A percentile compares a stretch with the other conserved stretches of the same genome.
phyloP scores from a whole-genome alignment of 495 filamentous ascomycete genomes.

The Cercophora scortea region DNA sequence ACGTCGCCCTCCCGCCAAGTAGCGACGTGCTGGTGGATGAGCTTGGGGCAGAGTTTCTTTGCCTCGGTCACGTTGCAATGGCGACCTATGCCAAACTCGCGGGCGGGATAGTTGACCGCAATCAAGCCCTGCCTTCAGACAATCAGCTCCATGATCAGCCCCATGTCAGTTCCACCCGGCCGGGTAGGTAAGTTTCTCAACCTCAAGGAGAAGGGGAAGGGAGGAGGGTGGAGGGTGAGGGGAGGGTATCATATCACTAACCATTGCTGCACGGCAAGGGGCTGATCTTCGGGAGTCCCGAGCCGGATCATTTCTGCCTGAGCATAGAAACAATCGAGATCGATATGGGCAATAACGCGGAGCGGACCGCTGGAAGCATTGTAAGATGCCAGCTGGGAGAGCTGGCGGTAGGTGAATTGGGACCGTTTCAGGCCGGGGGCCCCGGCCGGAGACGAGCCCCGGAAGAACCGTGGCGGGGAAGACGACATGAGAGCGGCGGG shows the following conservation, averaged over 20 bases:
- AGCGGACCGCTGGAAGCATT: slow-evolving; percentile 62
- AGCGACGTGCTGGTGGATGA: slow-evolving; percentile 86
- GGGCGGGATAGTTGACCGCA: slow-evolving; percentile 90
- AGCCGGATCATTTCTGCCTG: slow-evolving; percentile 92
- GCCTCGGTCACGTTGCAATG: slow-evolving; percentile 73
- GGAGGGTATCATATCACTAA: slow-evolving; percentile 12
- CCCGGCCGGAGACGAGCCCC: slow-evolving; percentile 29
- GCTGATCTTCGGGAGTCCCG: slow-evolving; percentile 60
- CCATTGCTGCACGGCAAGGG: slow-evolving; percentile 89
- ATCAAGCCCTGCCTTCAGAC: slow-evolving; percentile 63
- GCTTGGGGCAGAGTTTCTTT: slow-evolving; percentile 75
- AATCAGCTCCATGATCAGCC: slow-evolving; percentile 4
- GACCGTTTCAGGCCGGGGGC: slow-evolving; percentile 47
- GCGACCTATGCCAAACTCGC: slow-evolving; percentile 67
- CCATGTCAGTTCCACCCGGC: too few relatives aligned
- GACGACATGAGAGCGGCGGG: slow-evolving; percentile 10
- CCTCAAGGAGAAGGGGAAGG: background rate
- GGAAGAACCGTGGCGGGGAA: slow-evolving; percentile 30
- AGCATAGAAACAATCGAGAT: slow-evolving; percentile 97
- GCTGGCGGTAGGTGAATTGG: slow-evolving; percentile 75
- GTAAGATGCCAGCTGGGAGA: slow-evolving; percentile 64
- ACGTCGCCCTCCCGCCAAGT: slow-evolving; percentile 90
- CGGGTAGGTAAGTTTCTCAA: too few relatives aligned
- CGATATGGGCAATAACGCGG: slow-evolving; percentile 82
- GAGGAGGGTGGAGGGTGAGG: background rate